Conservation (phyloP, 2,329 filamentous ascomycete genomes). For the Claviceps sp. region DNA sequence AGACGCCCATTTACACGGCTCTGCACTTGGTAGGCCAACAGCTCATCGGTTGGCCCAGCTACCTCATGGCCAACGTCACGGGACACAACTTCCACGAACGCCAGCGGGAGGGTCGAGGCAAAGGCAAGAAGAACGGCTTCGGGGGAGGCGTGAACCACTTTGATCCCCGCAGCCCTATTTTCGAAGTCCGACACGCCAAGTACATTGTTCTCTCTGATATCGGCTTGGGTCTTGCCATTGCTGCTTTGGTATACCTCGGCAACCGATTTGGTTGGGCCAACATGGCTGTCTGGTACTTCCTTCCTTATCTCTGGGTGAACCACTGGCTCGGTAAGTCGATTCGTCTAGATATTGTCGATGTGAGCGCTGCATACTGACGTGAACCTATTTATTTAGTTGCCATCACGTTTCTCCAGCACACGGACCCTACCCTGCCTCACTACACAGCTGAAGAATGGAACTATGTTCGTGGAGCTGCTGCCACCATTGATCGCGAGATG, state of each 20-base stretch:
- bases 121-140: conserved; percentile 78
- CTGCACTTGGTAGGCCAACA: conserved; percentile 69
- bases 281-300: conserved; percentile 84
- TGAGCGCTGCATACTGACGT: not conserved
- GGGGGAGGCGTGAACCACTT: conserved; percentile 89
- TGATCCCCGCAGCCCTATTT: conserved; percentile 74
- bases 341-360: not conserved
- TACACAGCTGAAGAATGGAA: conserved; percentile 81
- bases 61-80: conserved; percentile 83
- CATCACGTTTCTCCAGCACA: conserved; percentile 96
- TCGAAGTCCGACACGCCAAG: conserved; percentile 80
- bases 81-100: conserved; percentile 90
- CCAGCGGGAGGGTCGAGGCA: conserved; percentile 84
- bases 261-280: conserved; percentile 74
- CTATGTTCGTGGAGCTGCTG: conserved; percentile 83
- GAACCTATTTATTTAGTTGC: conserved; percentile 52
- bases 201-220: conserved; percentile 79
- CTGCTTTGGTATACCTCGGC: conserved; percentile 53
- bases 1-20: conserved; percentile 78
- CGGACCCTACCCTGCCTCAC: conserved; percentile 85
- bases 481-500: conserved; percentile 94
- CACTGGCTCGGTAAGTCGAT: conserved; percentile 82
- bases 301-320: conserved; percentile 96
- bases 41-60: conserved; percentile 84
- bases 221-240: conserved; percentile 52